Conservation (phyloP, 257 asterid species). For the Paulownia fortunei region DNA sequence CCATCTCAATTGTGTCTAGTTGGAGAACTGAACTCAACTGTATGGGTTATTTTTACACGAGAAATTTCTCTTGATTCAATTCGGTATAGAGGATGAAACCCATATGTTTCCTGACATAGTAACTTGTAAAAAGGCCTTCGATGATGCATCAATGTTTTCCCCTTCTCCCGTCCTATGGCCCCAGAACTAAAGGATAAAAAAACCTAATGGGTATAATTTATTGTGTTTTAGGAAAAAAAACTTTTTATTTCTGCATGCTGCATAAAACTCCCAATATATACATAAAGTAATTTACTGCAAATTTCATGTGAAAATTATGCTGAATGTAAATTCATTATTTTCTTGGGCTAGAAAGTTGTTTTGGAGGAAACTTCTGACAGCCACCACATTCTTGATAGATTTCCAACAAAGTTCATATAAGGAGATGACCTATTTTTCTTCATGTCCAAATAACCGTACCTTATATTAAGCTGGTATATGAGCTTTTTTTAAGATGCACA, state of each 20-base stretch:
- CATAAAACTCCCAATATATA: background rate
- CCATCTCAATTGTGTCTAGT: background rate
- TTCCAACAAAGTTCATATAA: background rate
- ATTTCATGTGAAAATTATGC: background rate
- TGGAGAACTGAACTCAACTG: background rate
- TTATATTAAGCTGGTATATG: background rate
- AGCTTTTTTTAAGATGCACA: background rate
- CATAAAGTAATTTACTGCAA: background rate
- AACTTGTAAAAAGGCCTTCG: background rate
- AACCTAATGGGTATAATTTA: slow-evolving; percentile 14
- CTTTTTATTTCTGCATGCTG: background rate
- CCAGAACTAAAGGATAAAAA: background rate
- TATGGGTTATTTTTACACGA: background rate
- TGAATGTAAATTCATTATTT: background rate
- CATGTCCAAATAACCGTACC: background rate
- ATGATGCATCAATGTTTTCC: slow-evolving; percentile 1
- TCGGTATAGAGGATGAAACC: background rate
- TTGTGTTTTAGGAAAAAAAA: background rate
- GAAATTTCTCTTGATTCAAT: background rate
- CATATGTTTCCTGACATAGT: background rate
- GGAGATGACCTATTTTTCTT: background rate
- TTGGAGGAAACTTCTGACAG: slow-evolving; percentile 1
- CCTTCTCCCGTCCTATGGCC: background rate
- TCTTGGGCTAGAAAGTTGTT: slow-evolving; percentile 1
- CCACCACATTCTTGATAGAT: background rate